Conservation (phyloP, 495 filamentous ascomycete species). For the Penicillium crystallinum region DNA sequence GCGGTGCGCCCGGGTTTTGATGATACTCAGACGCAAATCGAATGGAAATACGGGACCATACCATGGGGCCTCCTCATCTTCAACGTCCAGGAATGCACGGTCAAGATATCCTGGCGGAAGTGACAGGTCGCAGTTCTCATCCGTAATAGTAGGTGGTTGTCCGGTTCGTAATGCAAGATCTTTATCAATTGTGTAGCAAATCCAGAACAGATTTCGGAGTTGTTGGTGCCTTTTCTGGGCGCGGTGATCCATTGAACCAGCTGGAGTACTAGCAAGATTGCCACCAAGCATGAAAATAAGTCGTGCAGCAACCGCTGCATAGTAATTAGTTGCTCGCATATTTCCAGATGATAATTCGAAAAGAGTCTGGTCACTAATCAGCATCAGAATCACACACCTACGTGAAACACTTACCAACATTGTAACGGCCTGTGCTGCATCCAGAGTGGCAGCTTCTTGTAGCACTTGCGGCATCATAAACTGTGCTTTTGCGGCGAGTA, state of each 20-base stretch:
- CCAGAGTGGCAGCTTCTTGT: conserved; percentile 35
- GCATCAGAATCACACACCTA: not conserved
- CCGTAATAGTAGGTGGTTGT: conserved; percentile 45
- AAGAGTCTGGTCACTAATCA: conserved; percentile 27
- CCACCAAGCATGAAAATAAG: conserved; percentile 46
- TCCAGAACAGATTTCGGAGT: conserved; percentile 49
- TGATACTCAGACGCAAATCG: conserved; percentile 45
- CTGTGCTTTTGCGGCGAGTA: conserved; percentile 32
- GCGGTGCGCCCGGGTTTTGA: conserved; percentile 46
- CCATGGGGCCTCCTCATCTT: conserved; percentile 13
- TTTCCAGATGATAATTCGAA: conserved; percentile 43
- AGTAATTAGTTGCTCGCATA: conserved; percentile 40
- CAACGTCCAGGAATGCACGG: conserved; percentile 24
- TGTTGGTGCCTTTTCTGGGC: conserved; percentile 23
- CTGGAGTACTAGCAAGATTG: conserved; percentile 18
- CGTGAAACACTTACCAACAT: conserved; percentile 36
- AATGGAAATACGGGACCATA: conserved; percentile 40
- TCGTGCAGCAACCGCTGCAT: conserved; percentile 36
- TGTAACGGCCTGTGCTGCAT: conserved; percentile 37
- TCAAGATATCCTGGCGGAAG: conserved; percentile 43
- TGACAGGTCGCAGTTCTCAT: conserved; percentile 51
- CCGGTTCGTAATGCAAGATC: conserved; percentile 47
- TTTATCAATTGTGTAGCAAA: conserved; percentile 49
- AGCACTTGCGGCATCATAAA: conserved; percentile 36
- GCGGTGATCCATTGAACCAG: not conserved